These are phyloP conservation scores for Pseudovirgaria hyperparasitica DNA, from an alignment of 2,329 filamentous ascomycete genomes.

Conservation along the genomic window DNA sequence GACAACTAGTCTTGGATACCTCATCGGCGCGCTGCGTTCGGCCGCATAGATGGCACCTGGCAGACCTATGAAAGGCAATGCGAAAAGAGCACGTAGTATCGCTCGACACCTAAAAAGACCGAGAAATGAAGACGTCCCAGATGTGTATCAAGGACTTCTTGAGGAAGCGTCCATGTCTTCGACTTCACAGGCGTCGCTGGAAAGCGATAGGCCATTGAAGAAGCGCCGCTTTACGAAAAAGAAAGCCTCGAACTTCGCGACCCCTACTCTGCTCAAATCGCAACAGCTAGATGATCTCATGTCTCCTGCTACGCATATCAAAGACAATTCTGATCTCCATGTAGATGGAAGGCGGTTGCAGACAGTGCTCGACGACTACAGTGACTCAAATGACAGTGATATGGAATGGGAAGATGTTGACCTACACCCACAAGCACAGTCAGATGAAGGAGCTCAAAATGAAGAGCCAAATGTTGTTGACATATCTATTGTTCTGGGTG, in stretches of 20 bases:
- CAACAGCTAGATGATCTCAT: slow-evolving; percentile 10
- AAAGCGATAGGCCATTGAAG: slow-evolving; percentile 25
- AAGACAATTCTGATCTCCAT: slow-evolving; percentile 6
- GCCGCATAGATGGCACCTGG: no score
- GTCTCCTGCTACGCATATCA: neutral
- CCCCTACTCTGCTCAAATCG: slow-evolving; percentile 13
- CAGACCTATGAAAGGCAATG: no score
- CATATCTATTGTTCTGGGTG: slow-evolving; percentile 28
- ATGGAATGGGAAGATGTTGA: slow-evolving; percentile 51
- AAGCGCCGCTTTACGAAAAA: slow-evolving; percentile 7
- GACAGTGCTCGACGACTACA: slow-evolving; percentile 33
- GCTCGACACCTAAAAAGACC: no score
- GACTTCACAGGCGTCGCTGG: slow-evolving; percentile 14
- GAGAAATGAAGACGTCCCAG: slow-evolving; percentile 23
- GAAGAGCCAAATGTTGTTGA: slow-evolving; percentile 23
- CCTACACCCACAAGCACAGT: slow-evolving; percentile 11
- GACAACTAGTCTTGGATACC: no score
- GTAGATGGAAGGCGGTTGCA: slow-evolving; percentile 17
- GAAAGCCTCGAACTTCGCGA: slow-evolving; percentile 1
- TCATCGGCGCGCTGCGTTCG: no score
- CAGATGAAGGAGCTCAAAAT: slow-evolving; percentile 14
- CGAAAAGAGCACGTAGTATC: no score
- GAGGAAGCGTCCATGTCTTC: slow-evolving; percentile 25
- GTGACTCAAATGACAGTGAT: slow-evolving; percentile 44
- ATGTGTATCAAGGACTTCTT: slow-evolving; percentile 34